Base-by-base conservation (phyloP, 805 yeast genomes). In the Candida dajiaensis region DNA sequence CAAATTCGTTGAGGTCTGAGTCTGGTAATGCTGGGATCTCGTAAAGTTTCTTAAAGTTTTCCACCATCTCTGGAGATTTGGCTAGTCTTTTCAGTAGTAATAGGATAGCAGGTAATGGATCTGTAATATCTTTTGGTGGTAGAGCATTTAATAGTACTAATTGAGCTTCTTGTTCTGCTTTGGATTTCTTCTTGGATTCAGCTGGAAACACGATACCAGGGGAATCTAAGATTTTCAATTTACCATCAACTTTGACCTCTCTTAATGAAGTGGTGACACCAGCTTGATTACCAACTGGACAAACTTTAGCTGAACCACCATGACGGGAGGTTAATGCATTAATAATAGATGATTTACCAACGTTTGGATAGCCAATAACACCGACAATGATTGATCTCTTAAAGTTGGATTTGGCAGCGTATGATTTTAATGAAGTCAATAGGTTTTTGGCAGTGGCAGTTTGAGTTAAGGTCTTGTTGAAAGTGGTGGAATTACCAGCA, bases 241-340 rank as follows among this genome's bases (percentile, higher is more conserved):
- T 89, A 62, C 82, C 85, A 66, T 92, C 99, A 50, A 92, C 77
- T 69, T 92, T 94, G 49, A 92, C 89, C 65, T 89, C 95, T 69
- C 97, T 80, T 64, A 94, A 71, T 3, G 92, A 73, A 1, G 97
- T 90, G 26, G 99, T 92, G 41, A 94, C 94, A 64, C 99, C 99
- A 3, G 99, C 97, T 69, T 86, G 94, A 62, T 95, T 95, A 43
- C 99, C 99, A 28, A 86, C 95, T 15, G 99, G 97, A 64, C 98
- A 94, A 12, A 90, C 92, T 57, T 77, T 80, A 39, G 80, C 72
- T 46, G 75, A 69, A 49, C 83, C 82, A 48, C 86, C 83, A 64
- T 87, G 95, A 67, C 94, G 82, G 45, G 87, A 76, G 3, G 89
- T 81, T 54, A 92, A 73, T 2, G 97, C 85, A 66, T 92, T 92